Base-by-base conservation (phyloP, 148 eudicot genomes). In the Amaranthus cruentus region DNA sequence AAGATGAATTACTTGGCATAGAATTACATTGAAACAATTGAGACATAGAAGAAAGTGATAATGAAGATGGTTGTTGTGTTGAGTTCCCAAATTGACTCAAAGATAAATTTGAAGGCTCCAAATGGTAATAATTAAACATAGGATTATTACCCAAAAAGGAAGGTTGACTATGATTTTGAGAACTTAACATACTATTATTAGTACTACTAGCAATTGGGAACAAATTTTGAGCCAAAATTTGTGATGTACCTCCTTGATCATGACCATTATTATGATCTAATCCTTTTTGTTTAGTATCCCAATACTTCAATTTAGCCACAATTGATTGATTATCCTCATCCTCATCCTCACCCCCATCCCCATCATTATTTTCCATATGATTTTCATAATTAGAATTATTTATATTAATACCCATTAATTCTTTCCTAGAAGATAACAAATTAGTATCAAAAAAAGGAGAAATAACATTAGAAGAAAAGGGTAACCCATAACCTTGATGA, bases 101-200 rank as follows among this genome's bases (percentile, higher is more conserved):
- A 18, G 91, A 86, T 72, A 89, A 78, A 68, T 73, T 84, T 12
- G 86, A 77, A 76, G 88, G 91, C 43, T 89, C 91, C 84, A 85
- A 87, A 11, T 83, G 75, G 72, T 71, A 72, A 51, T 81, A 80
- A 69, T 82, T 82, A 43, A 78, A 66, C 85, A 78, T 46, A 47
- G 83, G 62, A 64, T 83, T 78, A 72, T 61, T 80, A 42, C 61
- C 76, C 62, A 83, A 80, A 47, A 86, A 75, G 75, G 62, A 75
- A 66, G 81, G 59, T 21, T 6, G 70, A 18, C 50, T 60, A 21
- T 76, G 62, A 71, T 78, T 72, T 56, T 69, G 61, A 10, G 64
- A 62, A 74, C 11, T 79, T 64, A 61, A 43, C 71, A 15, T 28
- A 69, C 6, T 62, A 51, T 49, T 49, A 50, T 67, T 59, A 44